phyloP scores from a whole-genome alignment of 306 rosid species.

The Spatholobus suberectus region DNA sequence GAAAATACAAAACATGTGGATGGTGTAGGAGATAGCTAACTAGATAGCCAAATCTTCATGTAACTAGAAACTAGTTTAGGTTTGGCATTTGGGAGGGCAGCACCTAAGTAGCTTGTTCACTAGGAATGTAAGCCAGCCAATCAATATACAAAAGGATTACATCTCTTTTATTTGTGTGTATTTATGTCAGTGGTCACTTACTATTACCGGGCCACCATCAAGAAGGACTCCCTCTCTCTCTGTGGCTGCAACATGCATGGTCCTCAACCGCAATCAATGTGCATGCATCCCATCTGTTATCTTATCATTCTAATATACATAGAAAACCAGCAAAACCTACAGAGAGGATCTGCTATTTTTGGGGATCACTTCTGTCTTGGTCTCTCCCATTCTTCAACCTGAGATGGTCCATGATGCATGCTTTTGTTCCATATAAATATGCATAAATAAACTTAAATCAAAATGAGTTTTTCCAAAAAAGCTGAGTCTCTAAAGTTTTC shows the following conservation, averaged over 20 bases:
- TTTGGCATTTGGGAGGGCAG: constrained; percentile 1
- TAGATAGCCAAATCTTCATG: constrained; percentile 28
- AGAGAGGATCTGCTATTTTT: constrained; percentile 31
- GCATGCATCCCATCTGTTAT: constrained; percentile 39
- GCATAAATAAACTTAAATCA: background rate
- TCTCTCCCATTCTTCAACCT: constrained; percentile 26
- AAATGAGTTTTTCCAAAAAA: background rate
- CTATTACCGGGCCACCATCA: constrained; percentile 1
- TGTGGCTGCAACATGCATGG: constrained; percentile 34
- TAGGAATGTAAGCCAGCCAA: background rate
- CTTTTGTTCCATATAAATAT: background rate
- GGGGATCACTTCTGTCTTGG: constrained; percentile 26
- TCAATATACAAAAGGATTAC: background rate
- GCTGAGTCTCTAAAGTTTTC: background rate
- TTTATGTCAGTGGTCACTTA: constrained; percentile 12
- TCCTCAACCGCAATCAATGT: constrained; percentile 31
- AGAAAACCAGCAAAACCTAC: constrained; percentile 12
- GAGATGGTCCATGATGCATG: background rate
- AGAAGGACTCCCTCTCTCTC: background rate
- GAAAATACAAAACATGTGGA: constrained; percentile 21
- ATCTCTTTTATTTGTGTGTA: background rate
- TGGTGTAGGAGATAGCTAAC: background rate
- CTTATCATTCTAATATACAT: constrained; percentile 24
- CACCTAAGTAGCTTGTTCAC: background rate
- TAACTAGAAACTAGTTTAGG: constrained; percentile 13